Evolutionary conservation across 192 early-diverging fungal species (phyloP), one percentile per base, ranked within the genome.

Genomic region (Lobosporangium transversale): DNA sequence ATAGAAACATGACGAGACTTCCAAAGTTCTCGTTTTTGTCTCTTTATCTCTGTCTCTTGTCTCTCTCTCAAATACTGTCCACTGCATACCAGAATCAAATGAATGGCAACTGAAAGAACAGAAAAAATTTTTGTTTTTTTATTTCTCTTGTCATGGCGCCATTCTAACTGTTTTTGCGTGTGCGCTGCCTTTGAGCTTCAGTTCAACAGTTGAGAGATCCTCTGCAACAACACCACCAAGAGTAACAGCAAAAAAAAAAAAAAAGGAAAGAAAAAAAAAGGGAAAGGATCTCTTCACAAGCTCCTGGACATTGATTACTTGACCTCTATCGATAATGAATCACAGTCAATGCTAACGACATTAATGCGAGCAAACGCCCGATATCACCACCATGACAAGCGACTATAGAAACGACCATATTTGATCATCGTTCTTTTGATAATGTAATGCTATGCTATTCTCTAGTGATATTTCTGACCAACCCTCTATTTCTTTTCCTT

Each of bases 41-140:
- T n/a, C n/a, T n/a, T n/a, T n/a, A n/a, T n/a, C n/a, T 32, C 15
- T 8, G 24, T 10, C 29, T 53, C 51, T 53, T 3, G 29, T 17
- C 12, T 29, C 51, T 32, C 5, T 53, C 18, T 53, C 27, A 53
- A 18, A 52, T 14, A 40, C 14, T 14, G 14, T 40, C 14, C 37
- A 40, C 37, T 58, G 37, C 55, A 26, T 57, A 57, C 29, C 35
- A 42, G 2, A 42, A 54, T 54, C 35, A 54, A 54, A 54, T 29
- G 23, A 32, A 54, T 54, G 53, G 55, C 33, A 53, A 53, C 14
- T 49, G 47, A 49, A 49, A n/a, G 47, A 49, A n/a, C 14, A 14
- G 47, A n/a, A n/a, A 7, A 49, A 49, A 49, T 50, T 21, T n/a
- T 20, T 47, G 23, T 27, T 29, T 26, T 53, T 14, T 20, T 50